A percentile compares a stretch with the other conserved stretches of the same genome.
Evolutionary conservation across 2,329 filamentous ascomycete genomes (phyloP).

Genomic region (Cercospora beticola): DNA sequence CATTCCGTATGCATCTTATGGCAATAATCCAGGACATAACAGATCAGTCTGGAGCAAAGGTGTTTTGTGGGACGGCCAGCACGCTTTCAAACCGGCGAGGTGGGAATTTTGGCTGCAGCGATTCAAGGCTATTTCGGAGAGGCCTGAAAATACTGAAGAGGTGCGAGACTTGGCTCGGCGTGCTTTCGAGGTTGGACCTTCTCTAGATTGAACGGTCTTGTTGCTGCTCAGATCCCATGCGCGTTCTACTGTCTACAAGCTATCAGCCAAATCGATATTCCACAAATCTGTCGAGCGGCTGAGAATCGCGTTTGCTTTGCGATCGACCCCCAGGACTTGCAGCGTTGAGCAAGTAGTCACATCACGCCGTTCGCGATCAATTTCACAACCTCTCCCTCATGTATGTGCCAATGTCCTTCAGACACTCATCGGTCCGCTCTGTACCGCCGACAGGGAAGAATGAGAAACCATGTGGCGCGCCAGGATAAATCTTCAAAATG

Average conservation of each 20-base stretch:
- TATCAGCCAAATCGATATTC: background rate
- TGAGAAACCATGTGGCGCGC: slow-evolving; percentile 56
- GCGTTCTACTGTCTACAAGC: background rate
- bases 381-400: slow-evolving; percentile 34
- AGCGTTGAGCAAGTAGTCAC: background rate
- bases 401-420: slow-evolving; percentile 44
- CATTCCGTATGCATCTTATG: background rate
- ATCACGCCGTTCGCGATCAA: background rate
- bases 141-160: background rate
- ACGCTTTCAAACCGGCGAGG: slow-evolving; percentile 1
- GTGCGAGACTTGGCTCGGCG: background rate
- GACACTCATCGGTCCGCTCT: slow-evolving; percentile 40
- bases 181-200: background rate
- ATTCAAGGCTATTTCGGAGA: background rate
- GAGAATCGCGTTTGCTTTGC: too few species aligned
- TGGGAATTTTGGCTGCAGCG: slow-evolving; percentile 4
- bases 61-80: background rate
- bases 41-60: background rate
- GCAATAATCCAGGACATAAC: background rate
- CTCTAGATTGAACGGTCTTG: background rate
- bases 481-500: slow-evolving; percentile 50
- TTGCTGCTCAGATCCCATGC: background rate
- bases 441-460: slow-evolving; percentile 41
- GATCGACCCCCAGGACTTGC: too few species aligned
- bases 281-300: background rate